A percentile compares a stretch with the other conserved stretches of the same genome.
Conservation (phyloP, 2,329 filamentous ascomycete genomes). For the Fusarium austroafricanum region DNA sequence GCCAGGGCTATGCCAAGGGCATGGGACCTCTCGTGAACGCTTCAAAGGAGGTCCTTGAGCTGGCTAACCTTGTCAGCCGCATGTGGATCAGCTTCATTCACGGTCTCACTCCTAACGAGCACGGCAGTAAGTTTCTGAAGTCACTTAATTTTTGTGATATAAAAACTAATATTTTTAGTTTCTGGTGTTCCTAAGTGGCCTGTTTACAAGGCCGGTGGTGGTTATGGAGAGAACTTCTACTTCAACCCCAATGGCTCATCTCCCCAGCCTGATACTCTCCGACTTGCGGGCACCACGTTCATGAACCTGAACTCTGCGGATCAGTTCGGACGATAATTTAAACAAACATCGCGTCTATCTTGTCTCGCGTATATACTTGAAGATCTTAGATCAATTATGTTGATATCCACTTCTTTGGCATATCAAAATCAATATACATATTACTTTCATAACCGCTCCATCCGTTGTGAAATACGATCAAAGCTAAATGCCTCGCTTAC, state of each 20-base stretch:
- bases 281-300: slow-evolving; percentile 34
- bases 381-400: not conserved
- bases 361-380: not conserved
- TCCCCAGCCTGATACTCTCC: slow-evolving; percentile 35
- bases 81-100: slow-evolving; percentile 56
- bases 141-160: fast-evolving
- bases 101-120: slow-evolving; percentile 53
- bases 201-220: slow-evolving; percentile 26
- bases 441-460: not conserved
- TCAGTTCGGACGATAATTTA: slow-evolving; percentile 26
- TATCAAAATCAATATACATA: not conserved
- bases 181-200: slow-evolving; percentile 31
- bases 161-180: slow-evolving; percentile 20
- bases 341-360: fast-evolving
- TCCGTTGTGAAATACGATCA: not conserved
- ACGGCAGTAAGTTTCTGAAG: slow-evolving; percentile 20
- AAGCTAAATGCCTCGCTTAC: not conserved
- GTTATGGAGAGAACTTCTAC: slow-evolving; percentile 41
- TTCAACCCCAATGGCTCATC: slow-evolving; percentile 36
- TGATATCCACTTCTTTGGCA: not conserved
- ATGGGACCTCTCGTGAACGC: slow-evolving; percentile 54
- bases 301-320: slow-evolving; percentile 36
- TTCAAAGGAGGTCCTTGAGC: slow-evolving; percentile 49
- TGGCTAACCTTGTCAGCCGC: slow-evolving; percentile 56
- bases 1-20: slow-evolving; percentile 49